These are phyloP conservation scores for Phanerochaete sordida DNA, from an alignment of 768 basidiomycete species.

Conservation along the genomic window DNA sequence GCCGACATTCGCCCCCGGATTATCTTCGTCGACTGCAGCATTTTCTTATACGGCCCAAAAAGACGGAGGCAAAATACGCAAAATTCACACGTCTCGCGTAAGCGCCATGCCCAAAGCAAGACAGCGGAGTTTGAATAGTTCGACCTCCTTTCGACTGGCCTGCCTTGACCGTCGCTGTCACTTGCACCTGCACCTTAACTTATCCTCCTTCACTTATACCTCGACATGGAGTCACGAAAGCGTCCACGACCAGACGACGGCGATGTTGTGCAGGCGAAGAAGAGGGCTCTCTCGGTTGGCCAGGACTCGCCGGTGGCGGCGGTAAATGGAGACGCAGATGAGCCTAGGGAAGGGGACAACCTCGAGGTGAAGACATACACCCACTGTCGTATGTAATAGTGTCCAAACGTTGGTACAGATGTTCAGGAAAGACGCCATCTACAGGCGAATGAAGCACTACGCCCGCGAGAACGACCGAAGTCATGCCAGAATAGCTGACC, in stretches of 20 bases:
- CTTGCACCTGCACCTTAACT: slow-evolving; percentile 1
- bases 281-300: slow-evolving; percentile 23
- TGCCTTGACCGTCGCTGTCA: not conserved
- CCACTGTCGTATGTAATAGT: not conserved
- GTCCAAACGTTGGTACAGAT: slow-evolving; percentile 12
- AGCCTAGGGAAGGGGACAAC: slow-evolving; percentile 26
- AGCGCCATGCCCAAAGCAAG: not conserved
- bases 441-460: slow-evolving; percentile 28
- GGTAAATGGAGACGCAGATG: slow-evolving; percentile 24
- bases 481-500: slow-evolving; percentile 22
- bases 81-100: not conserved
- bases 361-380: slow-evolving; percentile 21
- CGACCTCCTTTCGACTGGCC: slow-evolving; percentile 7
- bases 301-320: slow-evolving; percentile 21
- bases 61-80: not conserved
- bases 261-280: slow-evolving; percentile 23
- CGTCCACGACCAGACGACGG: slow-evolving; percentile 23
- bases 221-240: slow-evolving; percentile 24
- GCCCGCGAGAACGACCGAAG: slow-evolving; percentile 28
- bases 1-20: not conserved
- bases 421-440: slow-evolving; percentile 31
- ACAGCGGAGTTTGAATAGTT: slow-evolving; percentile 9
- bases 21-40: not conserved
- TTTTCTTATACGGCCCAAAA: not conserved
- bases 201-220: slow-evolving; percentile 4